Percentiles rank a stretch among this genome's conserved stretches.
Conservation (phyloP, 768 basidiomycete genomes). For the Plicaturopsis crispa region DNA sequence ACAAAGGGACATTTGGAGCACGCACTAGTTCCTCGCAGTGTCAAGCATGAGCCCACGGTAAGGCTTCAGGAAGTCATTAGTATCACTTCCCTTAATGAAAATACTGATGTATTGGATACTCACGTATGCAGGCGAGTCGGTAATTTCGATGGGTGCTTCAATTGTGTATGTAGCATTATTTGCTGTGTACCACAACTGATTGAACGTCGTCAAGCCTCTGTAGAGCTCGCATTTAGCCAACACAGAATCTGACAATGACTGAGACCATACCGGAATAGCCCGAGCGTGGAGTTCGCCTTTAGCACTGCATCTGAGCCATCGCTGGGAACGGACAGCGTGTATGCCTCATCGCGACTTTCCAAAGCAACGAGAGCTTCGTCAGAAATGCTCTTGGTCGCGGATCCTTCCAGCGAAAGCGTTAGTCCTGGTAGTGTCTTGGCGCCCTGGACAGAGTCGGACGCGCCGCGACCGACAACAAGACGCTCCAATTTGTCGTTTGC, state of each 20-base stretch:
- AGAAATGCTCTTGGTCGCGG: slow-evolving; percentile 26
- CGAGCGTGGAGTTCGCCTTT: slow-evolving; percentile 55
- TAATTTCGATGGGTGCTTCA: slow-evolving; percentile 49
- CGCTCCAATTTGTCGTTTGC: slow-evolving; percentile 48
- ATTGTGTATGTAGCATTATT: slow-evolving; percentile 40
- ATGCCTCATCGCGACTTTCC: slow-evolving; percentile 49
- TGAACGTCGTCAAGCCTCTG: slow-evolving; percentile 70
- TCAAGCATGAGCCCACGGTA: slow-evolving; percentile 79
- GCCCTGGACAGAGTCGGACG: slow-evolving; percentile 32
- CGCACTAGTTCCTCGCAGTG: slow-evolving; percentile 70
- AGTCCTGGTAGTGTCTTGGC: slow-evolving; percentile 38
- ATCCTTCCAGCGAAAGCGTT: slow-evolving; percentile 21
- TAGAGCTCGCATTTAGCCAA: too few species aligned
- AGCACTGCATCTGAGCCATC: slow-evolving; percentile 47
- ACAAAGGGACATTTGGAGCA: slow-evolving; percentile 1
- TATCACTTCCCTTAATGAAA: too few species aligned
- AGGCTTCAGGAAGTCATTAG: slow-evolving; percentile 33
- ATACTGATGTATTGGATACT: slow-evolving; percentile 14
- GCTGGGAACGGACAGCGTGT: slow-evolving; percentile 46
- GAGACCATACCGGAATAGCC: too few species aligned
- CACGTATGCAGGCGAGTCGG: slow-evolving; percentile 61
- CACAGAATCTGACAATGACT: too few species aligned
- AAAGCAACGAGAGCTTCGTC: slow-evolving; percentile 44
- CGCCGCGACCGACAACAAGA: slow-evolving; percentile 53
- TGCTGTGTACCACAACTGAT: slow-evolving; percentile 53